Base-by-base conservation (phyloP, 23 red algal genomes). In the Agarophyton chilense region DNA sequence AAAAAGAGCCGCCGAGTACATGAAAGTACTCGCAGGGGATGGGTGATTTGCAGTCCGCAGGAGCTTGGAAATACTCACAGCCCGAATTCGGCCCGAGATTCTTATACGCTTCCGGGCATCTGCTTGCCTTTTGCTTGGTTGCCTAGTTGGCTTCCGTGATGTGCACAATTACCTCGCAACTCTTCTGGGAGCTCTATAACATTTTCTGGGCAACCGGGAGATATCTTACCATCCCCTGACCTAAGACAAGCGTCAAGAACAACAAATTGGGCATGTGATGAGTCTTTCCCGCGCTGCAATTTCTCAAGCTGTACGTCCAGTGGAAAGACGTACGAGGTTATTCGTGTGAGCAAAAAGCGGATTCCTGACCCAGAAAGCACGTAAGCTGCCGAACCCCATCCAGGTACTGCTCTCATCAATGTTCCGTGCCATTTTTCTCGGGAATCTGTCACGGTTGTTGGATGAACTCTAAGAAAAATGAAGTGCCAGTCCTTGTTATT, bases 361-460 rank as follows among this genome's bases (percentile, higher is more conserved):
- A 91, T 91, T 19, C 93, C 93, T n/a, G 66, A 46, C 40, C 58
- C 34, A 24, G 86, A 91, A 11, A 90, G 44, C 32, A 84, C 38
- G 50, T 95, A 95, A 50, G 93, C 93, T 9, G 93, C 79, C 28
- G 83, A 90, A 43, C 82, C 93, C 93, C 93, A 95, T 5, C 68
- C 83, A 46, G 79, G 78, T 47, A 19, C 67, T 53, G 93, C 77
- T 45, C 40, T 46, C 35, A 42, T 77, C 17, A 95, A 29, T n/a
- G 25, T 13, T 19, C 88, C 55, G 33, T 42, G 43, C 84, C 85
- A 95, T 8, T 70, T 52, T 21, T 61, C 57, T 19, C 80, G 76
- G 25, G 41, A 25, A 10, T 6, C 1, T 12, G 7, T 12, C 11
- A 21, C 28, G 61, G 46, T 77, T 36, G 82, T 86, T 12, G 84